Evolutionary conservation across 179 eudicot genomes (phyloP), one percentile per base, ranked within the genome.

Genomic region (Camellia oleifera): DNA sequence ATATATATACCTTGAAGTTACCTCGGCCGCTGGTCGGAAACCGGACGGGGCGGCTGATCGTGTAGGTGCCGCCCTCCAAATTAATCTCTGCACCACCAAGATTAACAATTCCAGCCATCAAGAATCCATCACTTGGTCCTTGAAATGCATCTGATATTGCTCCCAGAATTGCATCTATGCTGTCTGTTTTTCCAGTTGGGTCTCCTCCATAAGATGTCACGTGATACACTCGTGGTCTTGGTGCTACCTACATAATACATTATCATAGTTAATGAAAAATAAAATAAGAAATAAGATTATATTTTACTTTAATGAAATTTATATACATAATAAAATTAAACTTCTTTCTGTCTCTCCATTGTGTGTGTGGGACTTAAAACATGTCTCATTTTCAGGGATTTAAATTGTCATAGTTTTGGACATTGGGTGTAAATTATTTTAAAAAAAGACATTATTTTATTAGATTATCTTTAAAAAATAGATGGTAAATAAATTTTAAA

Each of bases 201-300:
- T 95, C 99, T 0, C 95, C 99, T 0, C 97, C 99, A 42, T 92
- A 94, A 0, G 93, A 72, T 17, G 93, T 88, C 85, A 92, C 93
- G 26, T 86, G 90, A 69, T 87, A 92, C 44, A 88, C 94, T 5
- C 87, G 77, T 69, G 92, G 72, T 5, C 79, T 80, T 11, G 32
- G 8, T 26, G 58, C 32, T 26, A 23, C 78, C 66, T 86, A 83
- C 83, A 56, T 5, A 10, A 23, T 76, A 62, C 63, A 12, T n/a
- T 2, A 73, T 32, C 56, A 56, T 18, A 32, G 48, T 10, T 1
- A 48, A 23, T 14, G 32, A 75, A 8, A 56, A 56, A 56, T 56
- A 10, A 3, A 56, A 32, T 32, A 32, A 32, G 40, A 32, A 32
- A 32, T 1, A 32, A 32, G 40, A 32, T 32, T 32, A 32, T 32